Base-by-base conservation (phyloP, 495 filamentous ascomycete genomes). In the Friedmanniomyces simplex region DNA sequence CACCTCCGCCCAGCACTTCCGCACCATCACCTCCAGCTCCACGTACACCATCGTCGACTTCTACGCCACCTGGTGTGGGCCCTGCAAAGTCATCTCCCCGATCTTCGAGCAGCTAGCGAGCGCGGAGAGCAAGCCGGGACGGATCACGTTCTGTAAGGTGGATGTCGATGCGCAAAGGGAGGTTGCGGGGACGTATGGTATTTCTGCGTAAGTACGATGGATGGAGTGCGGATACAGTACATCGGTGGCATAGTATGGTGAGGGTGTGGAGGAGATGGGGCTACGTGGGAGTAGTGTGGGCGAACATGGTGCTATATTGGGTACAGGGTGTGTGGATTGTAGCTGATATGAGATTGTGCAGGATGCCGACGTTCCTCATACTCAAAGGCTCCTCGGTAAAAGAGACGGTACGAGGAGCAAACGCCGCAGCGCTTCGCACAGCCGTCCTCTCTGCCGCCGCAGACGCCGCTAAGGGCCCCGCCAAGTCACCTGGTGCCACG, bases 81-180 rank as follows among this genome's bases (percentile, higher is more conserved):
- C 83, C 25, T 86, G 83, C 78, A 82, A 83, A 65, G 75, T 75
- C 55, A 84, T 87, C 69, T 75, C 77, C n/a, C 83, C 83, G 47
- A 67, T 76, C 62, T 83, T 77, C 73, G 68, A 71, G 39, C 66
- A 70, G 32, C 76, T 82, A 18, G 76, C 79, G n/a, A 50, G 63
- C 24, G 62, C 68, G 43, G 72, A 81, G 66, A 59, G 66, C 10
- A 65, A 68, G 20, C 65, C 73, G 0, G 66, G 67, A 10, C 62
- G 68, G 28, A 69, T 82, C n/a, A 76, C 72, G 28, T 84, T 84
- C 59, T 76, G 71, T 42, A 83, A 83, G 65, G 76, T 82, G 57
- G 72, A 84, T 69, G 77, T 82, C 24, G 81, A 83, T 61, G 58
- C 59, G 30, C 71, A 71, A 42, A 68, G 73, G 59, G 78, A 78